phyloP scores from a whole-genome alignment of 768 basidiomycete genomes.

The Hydnum rufescens region DNA sequence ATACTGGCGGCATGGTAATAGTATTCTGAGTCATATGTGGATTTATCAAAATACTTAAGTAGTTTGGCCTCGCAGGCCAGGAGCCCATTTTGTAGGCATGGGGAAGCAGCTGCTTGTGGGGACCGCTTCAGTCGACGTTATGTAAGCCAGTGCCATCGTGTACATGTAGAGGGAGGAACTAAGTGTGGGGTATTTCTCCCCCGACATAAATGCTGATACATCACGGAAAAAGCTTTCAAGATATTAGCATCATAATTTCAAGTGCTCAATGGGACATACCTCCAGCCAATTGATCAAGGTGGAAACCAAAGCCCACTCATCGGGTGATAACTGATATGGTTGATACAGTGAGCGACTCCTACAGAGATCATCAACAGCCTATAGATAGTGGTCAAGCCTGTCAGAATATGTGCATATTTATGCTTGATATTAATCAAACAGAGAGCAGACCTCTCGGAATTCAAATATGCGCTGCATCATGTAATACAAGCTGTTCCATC shows the following conservation, averaged over 20 bases:
- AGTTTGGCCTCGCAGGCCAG: constrained; percentile 1
- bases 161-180: neutral
- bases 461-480: neutral
- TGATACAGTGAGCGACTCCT: neutral
- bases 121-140: neutral
- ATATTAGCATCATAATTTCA: no score
- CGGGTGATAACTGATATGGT: neutral
- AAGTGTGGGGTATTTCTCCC: neutral
- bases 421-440: neutral
- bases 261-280: no score
- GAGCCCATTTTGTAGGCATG: neutral
- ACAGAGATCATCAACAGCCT: neutral
- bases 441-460: neutral
- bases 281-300: neutral
- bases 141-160: neutral
- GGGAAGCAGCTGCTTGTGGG: neutral
- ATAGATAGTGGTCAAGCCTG: neutral
- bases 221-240: neutral
- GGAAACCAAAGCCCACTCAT: neutral
- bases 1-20: constrained; percentile 1
- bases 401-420: neutral
- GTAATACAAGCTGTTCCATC: neutral
- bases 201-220: neutral
- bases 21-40: constrained; percentile 1
- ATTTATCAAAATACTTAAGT: constrained; percentile 1